phyloP scores from a whole-genome alignment of 495 filamentous ascomycete genomes.

The Penicillium argentinense region DNA sequence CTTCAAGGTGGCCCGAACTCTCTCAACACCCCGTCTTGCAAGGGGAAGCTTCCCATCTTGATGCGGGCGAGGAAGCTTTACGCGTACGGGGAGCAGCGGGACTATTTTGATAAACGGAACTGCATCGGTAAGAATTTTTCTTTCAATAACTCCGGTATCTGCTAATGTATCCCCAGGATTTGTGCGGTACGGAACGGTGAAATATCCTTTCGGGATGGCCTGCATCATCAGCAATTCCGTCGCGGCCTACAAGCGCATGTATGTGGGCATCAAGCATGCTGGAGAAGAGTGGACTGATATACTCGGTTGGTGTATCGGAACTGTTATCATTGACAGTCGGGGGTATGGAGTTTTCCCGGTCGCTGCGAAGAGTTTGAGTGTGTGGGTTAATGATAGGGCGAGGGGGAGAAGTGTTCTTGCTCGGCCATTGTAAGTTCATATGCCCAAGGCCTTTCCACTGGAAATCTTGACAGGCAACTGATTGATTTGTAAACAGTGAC shows the following conservation, averaged over 20 bases:
- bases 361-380: constrained; percentile 53
- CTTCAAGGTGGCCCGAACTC: constrained; percentile 48
- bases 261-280: constrained; percentile 58
- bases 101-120: constrained; percentile 64
- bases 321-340: constrained; percentile 52
- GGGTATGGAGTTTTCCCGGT: constrained; percentile 58
- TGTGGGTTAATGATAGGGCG: constrained; percentile 55
- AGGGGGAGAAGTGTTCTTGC: constrained; percentile 12
- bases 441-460: too few relatives aligned
- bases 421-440: constrained; percentile 14
- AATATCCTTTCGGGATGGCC: constrained; percentile 53
- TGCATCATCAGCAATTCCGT: constrained; percentile 57
- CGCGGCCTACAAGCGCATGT: constrained; percentile 55
- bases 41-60: constrained; percentile 57
- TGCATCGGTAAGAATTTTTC: constrained; percentile 55
- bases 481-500: background rate
- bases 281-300: constrained; percentile 67
- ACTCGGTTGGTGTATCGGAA: constrained; percentile 46
- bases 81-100: constrained; percentile 63
- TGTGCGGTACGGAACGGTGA: constrained; percentile 59
- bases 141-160: background rate
- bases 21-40: constrained; percentile 52
- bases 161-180: constrained; percentile 36
- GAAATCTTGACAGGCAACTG: too few relatives aligned
- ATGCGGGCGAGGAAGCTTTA: constrained; percentile 67